phyloP scores from a whole-genome alignment of 176 grass and related monocot genomes.

The Carex scoparia region DNA sequence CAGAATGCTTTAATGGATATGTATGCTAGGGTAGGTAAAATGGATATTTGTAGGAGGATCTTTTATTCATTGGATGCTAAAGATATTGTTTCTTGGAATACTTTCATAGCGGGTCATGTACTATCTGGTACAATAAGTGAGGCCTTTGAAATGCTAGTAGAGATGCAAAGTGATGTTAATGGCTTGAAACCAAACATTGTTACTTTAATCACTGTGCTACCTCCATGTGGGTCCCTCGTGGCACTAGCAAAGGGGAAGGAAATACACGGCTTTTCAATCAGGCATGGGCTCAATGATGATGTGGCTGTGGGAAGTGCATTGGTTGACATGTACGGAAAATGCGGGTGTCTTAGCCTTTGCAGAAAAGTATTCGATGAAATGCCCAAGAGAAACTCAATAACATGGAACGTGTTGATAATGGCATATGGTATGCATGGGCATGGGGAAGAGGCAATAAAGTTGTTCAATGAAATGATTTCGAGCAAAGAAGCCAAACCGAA shows the following conservation, averaged over 20 bases:
- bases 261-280: constrained; percentile 65
- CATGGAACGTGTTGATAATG: constrained; percentile 98
- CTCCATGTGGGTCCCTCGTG: constrained; percentile 57
- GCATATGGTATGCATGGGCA: constrained; percentile 89
- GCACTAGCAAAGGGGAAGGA: constrained; percentile 77
- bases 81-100: constrained; percentile 94
- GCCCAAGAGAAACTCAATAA: constrained; percentile 66
- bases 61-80: constrained; percentile 44
- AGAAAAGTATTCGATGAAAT: constrained; percentile 61
- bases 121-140: constrained; percentile 40
- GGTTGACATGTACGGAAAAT: constrained; percentile 96
- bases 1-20: constrained; percentile 98
- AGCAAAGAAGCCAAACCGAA: constrained; percentile 57
- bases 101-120: constrained; percentile 62
- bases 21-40: constrained; percentile 77
- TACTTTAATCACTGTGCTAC: constrained; percentile 84
- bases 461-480: constrained; percentile 62
- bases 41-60: constrained; percentile 52
- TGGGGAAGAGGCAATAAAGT: constrained; percentile 46
- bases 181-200: constrained; percentile 51
- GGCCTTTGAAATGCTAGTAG: constrained; percentile 49
- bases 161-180: constrained; percentile 44
- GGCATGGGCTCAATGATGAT: constrained; percentile 47
- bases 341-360: constrained; percentile 45
- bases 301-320: constrained; percentile 72